Evolutionary conservation across 2,329 filamentous ascomycete species (phyloP).

Genomic region (Hypoxylon sp.): DNA sequence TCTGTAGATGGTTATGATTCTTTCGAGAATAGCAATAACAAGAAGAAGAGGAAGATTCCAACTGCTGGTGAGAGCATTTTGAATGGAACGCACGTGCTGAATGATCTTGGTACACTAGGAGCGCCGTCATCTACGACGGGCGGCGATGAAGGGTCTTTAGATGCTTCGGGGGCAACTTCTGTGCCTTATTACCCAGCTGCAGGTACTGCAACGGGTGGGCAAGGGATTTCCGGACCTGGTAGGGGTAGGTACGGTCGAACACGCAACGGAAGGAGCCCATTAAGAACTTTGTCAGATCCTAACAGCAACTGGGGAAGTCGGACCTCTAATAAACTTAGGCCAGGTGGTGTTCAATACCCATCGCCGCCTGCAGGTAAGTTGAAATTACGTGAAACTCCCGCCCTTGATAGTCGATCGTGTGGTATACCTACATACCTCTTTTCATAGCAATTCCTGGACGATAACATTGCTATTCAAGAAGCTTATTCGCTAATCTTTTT

Average conservation of each 20-base stretch:
- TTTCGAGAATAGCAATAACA: conserved; percentile 98
- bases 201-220: conserved; percentile 70
- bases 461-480: conserved; percentile 22
- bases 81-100: conserved; percentile 60
- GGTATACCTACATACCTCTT: conserved; percentile 6
- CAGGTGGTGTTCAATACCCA: conserved; percentile 59
- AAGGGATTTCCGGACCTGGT: conserved; percentile 86
- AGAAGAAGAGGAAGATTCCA: conserved; percentile 98
- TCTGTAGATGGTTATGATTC: conserved; percentile 93
- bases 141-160: conserved; percentile 55
- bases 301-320: conserved; percentile 70
- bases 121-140: conserved; percentile 56
- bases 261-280: conserved; percentile 72
- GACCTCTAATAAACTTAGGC: conserved; percentile 63
- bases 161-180: conserved; percentile 52
- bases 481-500: conserved; percentile 39
- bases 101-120: conserved; percentile 55
- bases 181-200: conserved; percentile 61
- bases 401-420: neutral
- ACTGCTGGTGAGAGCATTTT: conserved; percentile 80
- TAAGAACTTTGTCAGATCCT: conserved; percentile 72
- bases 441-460: conserved; percentile 8
- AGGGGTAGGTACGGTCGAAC: conserved; percentile 85
- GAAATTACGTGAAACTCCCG: neutral
- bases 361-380: conserved; percentile 63